Conservation (phyloP, 345 rosid species). For the Linum tenue region DNA sequence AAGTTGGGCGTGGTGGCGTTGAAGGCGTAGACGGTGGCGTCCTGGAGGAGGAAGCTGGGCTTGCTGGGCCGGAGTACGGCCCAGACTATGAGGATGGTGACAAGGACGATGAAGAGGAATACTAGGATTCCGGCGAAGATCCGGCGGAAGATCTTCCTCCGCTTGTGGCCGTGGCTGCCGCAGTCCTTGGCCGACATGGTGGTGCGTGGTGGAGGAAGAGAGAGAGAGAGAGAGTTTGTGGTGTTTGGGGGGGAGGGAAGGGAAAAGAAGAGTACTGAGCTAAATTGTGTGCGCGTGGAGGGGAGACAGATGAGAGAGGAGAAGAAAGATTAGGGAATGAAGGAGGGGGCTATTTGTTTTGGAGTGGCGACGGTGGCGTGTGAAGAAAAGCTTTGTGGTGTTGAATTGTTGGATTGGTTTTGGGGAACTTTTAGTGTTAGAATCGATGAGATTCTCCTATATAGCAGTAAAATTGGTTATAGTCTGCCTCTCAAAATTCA, state of each 20-base stretch:
- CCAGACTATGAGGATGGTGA: constrained; percentile 63
- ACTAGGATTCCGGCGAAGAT: constrained; percentile 39
- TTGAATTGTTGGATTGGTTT: no score
- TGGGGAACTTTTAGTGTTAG: no score
- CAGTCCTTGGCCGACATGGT: not conserved
- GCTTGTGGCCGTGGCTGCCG: not conserved
- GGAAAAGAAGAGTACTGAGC: no score
- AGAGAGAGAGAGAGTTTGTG: not conserved
- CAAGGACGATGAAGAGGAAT: constrained; percentile 40
- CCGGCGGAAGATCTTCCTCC: constrained; percentile 15
- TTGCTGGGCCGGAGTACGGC: constrained; percentile 78
- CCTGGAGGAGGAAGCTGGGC: constrained; percentile 74
- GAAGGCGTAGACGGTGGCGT: constrained; percentile 82
- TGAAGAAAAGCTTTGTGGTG: no score
- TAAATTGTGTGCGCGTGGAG: no score
- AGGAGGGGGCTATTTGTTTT: no score
- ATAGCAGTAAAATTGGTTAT: no score
- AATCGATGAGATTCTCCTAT: no score
- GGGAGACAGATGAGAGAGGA: no score
- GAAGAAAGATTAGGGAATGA: no score
- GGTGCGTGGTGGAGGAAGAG: not conserved
- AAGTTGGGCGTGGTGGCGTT: constrained; percentile 57
- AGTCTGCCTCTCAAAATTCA: no score
- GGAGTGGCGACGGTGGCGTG: no score
- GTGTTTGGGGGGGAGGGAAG: not conserved